Percentiles rank a stretch among this genome's conserved stretches.
Conservation (phyloP, 2,329 filamentous ascomycete genomes). For the Karstenula rhodostoma region DNA sequence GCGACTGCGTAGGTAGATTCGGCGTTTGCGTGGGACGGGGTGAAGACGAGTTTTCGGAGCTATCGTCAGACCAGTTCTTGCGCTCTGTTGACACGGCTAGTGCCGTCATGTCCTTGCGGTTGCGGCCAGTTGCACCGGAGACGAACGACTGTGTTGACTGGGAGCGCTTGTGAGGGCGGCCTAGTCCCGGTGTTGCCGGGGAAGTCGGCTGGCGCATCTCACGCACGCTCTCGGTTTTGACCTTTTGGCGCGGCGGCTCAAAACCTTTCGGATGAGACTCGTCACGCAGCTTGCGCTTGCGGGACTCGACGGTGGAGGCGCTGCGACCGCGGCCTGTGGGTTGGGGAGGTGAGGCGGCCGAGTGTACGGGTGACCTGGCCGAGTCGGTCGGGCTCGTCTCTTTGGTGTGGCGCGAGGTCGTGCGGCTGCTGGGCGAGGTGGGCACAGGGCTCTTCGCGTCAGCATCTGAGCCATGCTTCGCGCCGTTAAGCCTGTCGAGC, state of each 20-base stretch:
- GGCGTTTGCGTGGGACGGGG: constrained; percentile 42
- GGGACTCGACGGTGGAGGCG: constrained; percentile 47
- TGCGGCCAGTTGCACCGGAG: constrained; percentile 40
- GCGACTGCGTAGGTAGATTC: constrained; percentile 53
- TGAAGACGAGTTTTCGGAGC: constrained; percentile 48
- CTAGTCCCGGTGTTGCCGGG: constrained; percentile 43
- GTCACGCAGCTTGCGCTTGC: constrained; percentile 52
- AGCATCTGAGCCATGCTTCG: constrained; percentile 37
- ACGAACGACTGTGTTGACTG: constrained; percentile 48
- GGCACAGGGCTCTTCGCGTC: constrained; percentile 44
- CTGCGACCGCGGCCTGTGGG: constrained; percentile 45
- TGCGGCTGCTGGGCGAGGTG: constrained; percentile 47
- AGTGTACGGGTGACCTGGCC: constrained; percentile 34
- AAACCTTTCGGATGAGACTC: constrained; percentile 44
- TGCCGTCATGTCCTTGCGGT: constrained; percentile 42
- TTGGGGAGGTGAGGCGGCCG: constrained; percentile 38
- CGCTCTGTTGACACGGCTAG: constrained; percentile 42
- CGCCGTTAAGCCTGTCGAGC: constrained; percentile 41
- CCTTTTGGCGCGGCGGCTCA: constrained; percentile 52
- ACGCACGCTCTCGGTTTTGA: constrained; percentile 47
- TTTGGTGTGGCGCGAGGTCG: constrained; percentile 44
- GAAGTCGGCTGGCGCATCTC: constrained; percentile 45
- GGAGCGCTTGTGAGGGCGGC: constrained; percentile 48
- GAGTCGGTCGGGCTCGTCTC: constrained; percentile 44
- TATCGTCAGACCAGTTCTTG: constrained; percentile 46